Percentiles rank a stretch among this genome's conserved stretches.
phyloP scores from a whole-genome alignment of 805 yeast species.

The Spathaspora passalidarum region DNA sequence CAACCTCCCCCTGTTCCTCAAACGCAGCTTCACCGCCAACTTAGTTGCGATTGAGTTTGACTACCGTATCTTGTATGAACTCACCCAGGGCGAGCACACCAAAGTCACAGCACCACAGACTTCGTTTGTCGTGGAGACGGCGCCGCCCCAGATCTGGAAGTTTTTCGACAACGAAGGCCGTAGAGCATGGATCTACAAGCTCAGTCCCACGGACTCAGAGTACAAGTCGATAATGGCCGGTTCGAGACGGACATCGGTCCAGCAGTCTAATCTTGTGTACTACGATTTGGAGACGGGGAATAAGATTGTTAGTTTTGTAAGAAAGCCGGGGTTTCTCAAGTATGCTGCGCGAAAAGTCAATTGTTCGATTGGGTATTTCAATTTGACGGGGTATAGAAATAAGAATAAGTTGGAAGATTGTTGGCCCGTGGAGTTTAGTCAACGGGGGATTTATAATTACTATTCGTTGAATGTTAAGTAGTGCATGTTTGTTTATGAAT shows the following conservation, averaged over 20 bases:
- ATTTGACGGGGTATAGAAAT: conserved; percentile 22
- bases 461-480: conserved; percentile 50
- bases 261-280: conserved; percentile 42
- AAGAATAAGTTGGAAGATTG: conserved; percentile 4
- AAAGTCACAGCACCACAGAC: conserved; percentile 28
- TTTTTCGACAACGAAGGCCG: conserved; percentile 65
- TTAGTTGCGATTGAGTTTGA: conserved; percentile 67
- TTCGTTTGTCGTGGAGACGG: conserved; percentile 24
- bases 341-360: conserved; percentile 53
- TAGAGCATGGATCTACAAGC: conserved; percentile 74
- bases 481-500: not conserved
- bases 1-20: conserved; percentile 37
- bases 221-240: conserved; percentile 25
- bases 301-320: conserved; percentile 46
- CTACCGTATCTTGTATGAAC: conserved; percentile 50
- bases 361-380: conserved; percentile 51
- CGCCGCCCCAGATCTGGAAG: conserved; percentile 44
- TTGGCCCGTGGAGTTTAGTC: conserved; percentile 53
- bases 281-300: conserved; percentile 66
- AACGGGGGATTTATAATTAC: conserved; percentile 56
- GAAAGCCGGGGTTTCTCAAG: conserved; percentile 48
- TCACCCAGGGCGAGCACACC: conserved; percentile 36
- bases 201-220: conserved; percentile 27
- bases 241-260: conserved; percentile 5
- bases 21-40: conserved; percentile 21